These are phyloP conservation scores for Tardiomyces digboiensis DNA, from an alignment of 1,139 yeast genomes.

Conservation along the genomic window DNA sequence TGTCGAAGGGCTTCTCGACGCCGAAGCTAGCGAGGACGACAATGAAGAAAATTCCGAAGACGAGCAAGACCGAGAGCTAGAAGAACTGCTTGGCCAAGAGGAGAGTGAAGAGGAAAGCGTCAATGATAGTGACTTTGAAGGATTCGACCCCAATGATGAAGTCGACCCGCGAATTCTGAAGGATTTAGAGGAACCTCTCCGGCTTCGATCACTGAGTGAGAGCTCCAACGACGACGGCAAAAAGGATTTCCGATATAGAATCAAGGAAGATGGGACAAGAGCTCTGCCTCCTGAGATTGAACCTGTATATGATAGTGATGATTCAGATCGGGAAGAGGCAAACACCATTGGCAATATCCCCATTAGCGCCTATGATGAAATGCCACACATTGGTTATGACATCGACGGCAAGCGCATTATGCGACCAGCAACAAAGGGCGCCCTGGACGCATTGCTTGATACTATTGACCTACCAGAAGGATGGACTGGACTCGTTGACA, in stretches of 20 bases:
- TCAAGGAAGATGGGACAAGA: slow-evolving; percentile 31
- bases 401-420: slow-evolving; percentile 95
- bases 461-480: slow-evolving; percentile 93
- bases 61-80: slow-evolving; percentile 15
- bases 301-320: slow-evolving; percentile 90
- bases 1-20: slow-evolving; percentile 4
- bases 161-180: slow-evolving; percentile 7
- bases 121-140: slow-evolving; percentile 8
- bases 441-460: slow-evolving; percentile 82
- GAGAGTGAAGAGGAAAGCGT: slow-evolving; percentile 4
- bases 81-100: slow-evolving; percentile 14
- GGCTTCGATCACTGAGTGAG: slow-evolving; percentile 5
- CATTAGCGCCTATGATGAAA: slow-evolving; percentile 85
- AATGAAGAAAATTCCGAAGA: slow-evolving; percentile 15
- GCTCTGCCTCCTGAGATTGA: slow-evolving; percentile 79
- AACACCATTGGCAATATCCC: slow-evolving; percentile 95
- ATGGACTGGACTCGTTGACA: slow-evolving; percentile 95
- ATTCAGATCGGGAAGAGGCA: slow-evolving; percentile 72
- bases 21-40: slow-evolving; percentile 9
- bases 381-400: slow-evolving; percentile 96
- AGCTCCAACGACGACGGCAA: slow-evolving; percentile 7
- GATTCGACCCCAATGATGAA: slow-evolving; percentile 10
- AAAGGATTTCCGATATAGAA: slow-evolving; percentile 6
- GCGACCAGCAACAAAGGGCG: slow-evolving; percentile 98
- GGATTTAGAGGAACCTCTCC: slow-evolving; percentile 11